phyloP scores from a whole-genome alignment of 805 yeast genomes.

The Candida quercuum region DNA sequence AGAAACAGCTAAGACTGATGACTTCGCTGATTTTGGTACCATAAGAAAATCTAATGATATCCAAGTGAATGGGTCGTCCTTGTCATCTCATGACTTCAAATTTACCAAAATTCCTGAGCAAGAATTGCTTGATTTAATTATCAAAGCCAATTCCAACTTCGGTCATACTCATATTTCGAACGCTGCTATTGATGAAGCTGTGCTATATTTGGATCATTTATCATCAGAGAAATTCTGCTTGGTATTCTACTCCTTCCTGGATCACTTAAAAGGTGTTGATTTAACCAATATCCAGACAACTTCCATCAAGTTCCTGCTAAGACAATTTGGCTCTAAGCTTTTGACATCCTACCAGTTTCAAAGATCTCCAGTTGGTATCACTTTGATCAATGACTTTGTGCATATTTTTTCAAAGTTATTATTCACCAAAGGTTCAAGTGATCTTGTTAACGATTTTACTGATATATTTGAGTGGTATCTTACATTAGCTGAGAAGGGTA shows the following conservation, averaged over 20 bases:
- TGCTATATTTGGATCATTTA: constrained; percentile 9
- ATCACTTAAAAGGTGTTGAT: constrained; percentile 3
- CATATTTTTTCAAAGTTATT: constrained; percentile 23
- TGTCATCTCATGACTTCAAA: constrained; percentile 6
- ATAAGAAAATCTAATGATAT: constrained; percentile 14
- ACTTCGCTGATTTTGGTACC: constrained; percentile 19
- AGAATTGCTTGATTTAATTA: constrained; percentile 2
- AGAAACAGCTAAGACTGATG: constrained; percentile 1
- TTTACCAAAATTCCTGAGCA: constrained; percentile 12
- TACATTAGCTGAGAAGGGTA: constrained; percentile 32
- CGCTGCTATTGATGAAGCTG: constrained; percentile 9
- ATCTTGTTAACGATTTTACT: constrained; percentile 34
- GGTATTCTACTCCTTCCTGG: constrained; percentile 11
- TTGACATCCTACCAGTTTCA: constrained; percentile 28
- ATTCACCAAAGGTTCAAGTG: constrained; percentile 17
- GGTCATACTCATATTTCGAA: neutral
- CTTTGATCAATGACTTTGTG: constrained; percentile 29
- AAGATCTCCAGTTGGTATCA: constrained; percentile 34
- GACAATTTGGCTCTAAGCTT: constrained; percentile 15
- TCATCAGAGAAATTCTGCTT: constrained; percentile 6
- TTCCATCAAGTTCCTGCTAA: constrained; percentile 7
- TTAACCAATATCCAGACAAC: constrained; percentile 2
- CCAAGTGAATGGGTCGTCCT: neutral
- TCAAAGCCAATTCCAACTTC: constrained; percentile 7
- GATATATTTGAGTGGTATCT: constrained; percentile 45